These are phyloP conservation scores for Nicotiana undulata DNA, from an alignment of 257 asterid genomes.

Conservation along the genomic window DNA sequence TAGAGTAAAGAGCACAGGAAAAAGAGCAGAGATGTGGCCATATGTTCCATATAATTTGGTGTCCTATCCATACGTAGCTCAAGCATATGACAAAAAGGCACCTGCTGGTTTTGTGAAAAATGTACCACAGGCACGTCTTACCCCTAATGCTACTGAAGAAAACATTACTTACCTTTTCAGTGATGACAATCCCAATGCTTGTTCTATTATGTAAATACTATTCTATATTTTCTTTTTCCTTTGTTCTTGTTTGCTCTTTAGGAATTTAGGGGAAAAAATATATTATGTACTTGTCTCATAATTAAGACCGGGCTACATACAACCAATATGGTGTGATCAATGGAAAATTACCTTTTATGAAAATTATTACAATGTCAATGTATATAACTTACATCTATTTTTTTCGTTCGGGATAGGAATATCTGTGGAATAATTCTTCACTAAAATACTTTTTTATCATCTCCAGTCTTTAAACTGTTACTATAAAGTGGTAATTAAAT, in stretches of 20 bases:
- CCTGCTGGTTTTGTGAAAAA: constrained; percentile 71
- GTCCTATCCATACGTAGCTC: constrained; percentile 54
- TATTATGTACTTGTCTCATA: not conserved
- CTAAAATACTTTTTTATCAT: too few relatives aligned
- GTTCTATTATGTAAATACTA: constrained; percentile 58
- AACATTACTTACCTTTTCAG: constrained; percentile 54
- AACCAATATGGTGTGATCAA: not conserved
- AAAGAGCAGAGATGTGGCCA: constrained; percentile 90
- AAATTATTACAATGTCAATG: too few relatives aligned
- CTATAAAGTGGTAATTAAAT: too few relatives aligned
- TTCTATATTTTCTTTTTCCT: not conserved
- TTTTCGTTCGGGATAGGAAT: too few relatives aligned
- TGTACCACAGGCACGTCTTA: constrained; percentile 35
- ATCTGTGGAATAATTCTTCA: too few relatives aligned
- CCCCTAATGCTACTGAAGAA: constrained; percentile 48
- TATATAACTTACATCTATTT: too few relatives aligned
- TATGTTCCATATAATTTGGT: constrained; percentile 64
- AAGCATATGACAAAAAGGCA: constrained; percentile 68
- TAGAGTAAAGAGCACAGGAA: constrained; percentile 68
- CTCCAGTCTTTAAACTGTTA: too few relatives aligned
- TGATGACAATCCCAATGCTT: constrained; percentile 83
- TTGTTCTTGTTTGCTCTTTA: not conserved
- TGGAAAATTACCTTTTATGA: not conserved
- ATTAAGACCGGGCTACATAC: not conserved
- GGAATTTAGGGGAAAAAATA: not conserved